Percentiles rank a stretch among this genome's conserved stretches.
phyloP scores from a whole-genome alignment of 2,329 filamentous ascomycete genomes.

The Aspergillus oerlinghausenensis region DNA sequence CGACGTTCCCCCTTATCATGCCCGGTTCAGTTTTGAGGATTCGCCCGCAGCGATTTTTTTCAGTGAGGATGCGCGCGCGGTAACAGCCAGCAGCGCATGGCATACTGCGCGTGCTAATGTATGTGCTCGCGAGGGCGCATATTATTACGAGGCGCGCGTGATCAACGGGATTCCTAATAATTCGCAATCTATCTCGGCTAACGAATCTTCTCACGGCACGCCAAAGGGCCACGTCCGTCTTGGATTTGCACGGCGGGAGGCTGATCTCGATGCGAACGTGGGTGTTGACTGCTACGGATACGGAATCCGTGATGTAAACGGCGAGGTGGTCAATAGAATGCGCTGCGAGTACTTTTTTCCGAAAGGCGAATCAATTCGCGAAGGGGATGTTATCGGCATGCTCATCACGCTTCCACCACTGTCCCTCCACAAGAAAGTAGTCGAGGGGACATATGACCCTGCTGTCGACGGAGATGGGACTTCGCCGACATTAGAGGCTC shows the following conservation, averaged over 20 bases:
- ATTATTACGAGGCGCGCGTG: conserved; percentile 93
- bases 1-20: conserved; percentile 75
- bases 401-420: conserved; percentile 89
- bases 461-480: conserved; percentile 58
- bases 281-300: conserved; percentile 95
- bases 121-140: conserved; percentile 78
- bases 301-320: conserved; percentile 80
- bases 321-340: conserved; percentile 90
- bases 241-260: conserved; percentile 44
- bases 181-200: conserved; percentile 15
- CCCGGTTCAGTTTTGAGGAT: conserved; percentile 90
- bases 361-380: conserved; percentile 70
- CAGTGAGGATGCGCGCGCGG: conserved; percentile 66
- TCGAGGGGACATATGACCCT: conserved; percentile 82
- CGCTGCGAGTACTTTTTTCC: conserved; percentile 87
- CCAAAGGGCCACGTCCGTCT: conserved; percentile 46
- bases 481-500: conserved; percentile 34
- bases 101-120: conserved; percentile 88
- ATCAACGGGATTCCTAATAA: conserved; percentile 58
- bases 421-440: conserved; percentile 78
- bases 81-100: conserved; percentile 91
- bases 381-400: conserved; percentile 90
- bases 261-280: conserved; percentile 53
- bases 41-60: conserved; percentile 81
- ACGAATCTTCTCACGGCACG: conserved; percentile 18